Evolutionary conservation across 768 basidiomycete genomes (phyloP).

Genomic region (Suillus weaverae): DNA sequence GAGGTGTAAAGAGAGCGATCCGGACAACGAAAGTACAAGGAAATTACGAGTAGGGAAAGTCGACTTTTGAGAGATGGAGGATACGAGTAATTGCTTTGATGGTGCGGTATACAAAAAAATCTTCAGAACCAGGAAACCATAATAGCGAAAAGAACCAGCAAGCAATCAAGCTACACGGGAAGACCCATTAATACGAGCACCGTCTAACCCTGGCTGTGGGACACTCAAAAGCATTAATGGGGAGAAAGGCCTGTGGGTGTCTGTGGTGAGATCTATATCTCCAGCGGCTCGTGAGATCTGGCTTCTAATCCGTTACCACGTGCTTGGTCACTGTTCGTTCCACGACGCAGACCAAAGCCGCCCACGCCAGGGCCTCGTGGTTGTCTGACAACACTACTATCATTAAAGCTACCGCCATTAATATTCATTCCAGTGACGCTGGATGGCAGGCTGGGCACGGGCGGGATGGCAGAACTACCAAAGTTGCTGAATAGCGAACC

Average conservation of each 20-base stretch:
- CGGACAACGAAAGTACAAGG: conserved; percentile 4
- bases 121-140: background rate
- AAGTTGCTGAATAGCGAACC: conserved; percentile 59
- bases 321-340: conserved; percentile 40
- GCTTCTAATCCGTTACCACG: conserved; percentile 74
- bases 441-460: conserved; percentile 75
- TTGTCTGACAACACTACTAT: conserved; percentile 72
- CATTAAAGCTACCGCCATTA: conserved; percentile 43
- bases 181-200: conserved; percentile 24
- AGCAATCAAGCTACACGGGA: background rate
- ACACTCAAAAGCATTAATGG: conserved; percentile 13
- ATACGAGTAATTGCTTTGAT: background rate
- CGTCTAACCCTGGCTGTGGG: conserved; percentile 16
- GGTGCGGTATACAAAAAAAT: conserved; percentile 7
- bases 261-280: conserved; percentile 52
- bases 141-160: background rate
- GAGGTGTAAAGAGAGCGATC: conserved; percentile 14
- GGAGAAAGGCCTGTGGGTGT: conserved; percentile 2
- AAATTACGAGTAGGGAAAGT: conserved; percentile 8
- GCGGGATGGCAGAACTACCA: conserved; percentile 54
- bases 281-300: conserved; percentile 83
- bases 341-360: conserved; percentile 66
- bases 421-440: conserved; percentile 43
- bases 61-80: conserved; percentile 5
- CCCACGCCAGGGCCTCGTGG: conserved; percentile 79